Evolutionary conservation across 139 green algal species (phyloP).

Genomic region (Closterium sp.): DNA sequence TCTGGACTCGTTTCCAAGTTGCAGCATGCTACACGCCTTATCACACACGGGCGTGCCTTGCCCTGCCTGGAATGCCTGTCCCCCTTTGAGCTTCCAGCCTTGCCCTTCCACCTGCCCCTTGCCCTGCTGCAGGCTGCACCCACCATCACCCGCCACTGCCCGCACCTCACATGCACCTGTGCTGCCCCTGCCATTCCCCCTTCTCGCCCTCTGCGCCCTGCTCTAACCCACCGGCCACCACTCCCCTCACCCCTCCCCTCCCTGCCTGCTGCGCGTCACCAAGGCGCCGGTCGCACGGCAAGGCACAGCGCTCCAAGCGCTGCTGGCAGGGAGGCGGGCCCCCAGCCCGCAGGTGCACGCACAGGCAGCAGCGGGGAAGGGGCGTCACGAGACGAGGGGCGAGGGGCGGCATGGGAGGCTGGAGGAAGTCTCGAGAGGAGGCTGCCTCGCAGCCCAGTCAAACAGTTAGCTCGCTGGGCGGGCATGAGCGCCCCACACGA

Average conservation of each 20-base stretch:
- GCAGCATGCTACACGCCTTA: neutral
- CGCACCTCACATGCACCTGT: neutral
- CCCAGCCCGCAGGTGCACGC: neutral
- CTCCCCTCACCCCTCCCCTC: neutral
- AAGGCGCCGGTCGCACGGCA: too few species aligned
- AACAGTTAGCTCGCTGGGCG: neutral
- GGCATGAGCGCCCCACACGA: neutral
- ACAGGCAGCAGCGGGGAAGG: neutral
- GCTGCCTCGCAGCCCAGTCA: neutral
- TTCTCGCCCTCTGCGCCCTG: too few species aligned
- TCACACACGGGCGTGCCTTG: neutral
- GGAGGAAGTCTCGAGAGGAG: neutral
- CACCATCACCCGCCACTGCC: neutral
- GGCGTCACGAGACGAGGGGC: neutral
- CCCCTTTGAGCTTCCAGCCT: too few species aligned
- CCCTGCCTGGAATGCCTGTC: neutral
- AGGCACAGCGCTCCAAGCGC: too few species aligned
- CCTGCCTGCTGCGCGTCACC: too few species aligned
- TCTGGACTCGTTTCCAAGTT: too few species aligned
- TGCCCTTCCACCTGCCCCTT: neutral
- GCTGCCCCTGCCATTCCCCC: too few species aligned
- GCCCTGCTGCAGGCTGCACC: too few species aligned
- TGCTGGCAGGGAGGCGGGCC: neutral
- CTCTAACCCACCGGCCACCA: neutral
- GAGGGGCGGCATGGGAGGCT: neutral